Evolutionary conservation across 2,329 filamentous ascomycete genomes (phyloP), one percentile per base, ranked within the genome.

Genomic region (Myriosclerotinia curreyana): DNA sequence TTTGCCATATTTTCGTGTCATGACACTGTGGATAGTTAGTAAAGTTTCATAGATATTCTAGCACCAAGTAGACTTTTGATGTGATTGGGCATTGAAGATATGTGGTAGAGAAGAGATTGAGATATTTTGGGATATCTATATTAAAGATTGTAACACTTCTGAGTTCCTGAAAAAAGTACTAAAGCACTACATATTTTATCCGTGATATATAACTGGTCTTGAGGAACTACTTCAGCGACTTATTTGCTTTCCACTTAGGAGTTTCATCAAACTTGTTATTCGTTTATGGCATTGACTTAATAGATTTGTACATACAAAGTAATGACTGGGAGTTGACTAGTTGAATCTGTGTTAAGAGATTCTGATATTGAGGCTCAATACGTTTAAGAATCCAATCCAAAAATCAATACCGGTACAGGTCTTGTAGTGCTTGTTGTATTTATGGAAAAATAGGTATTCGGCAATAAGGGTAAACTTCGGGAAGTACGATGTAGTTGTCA

Each of bases 1-100:
- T 48, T 66, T 65, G 11, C 68, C 68, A 62, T 69, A 69, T 52
- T 66, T 68, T n/a, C 64, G 60, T 14, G 49, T 53, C 40, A 51
- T 60, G 2, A 28, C 17, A 64, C 61, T 63, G n/a, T 44, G 17
- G 11, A 12, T 6, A 42, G 20, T 63, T 36, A 63, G 52, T 22
- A 1, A 48, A 17, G 5, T 11, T n/a, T 31, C 7, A 20, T 36
- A 14, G 4, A 15, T 20, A 15, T 46, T 46, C 15, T 2, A 15
- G 12, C 15, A 7, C 17, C 20, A 12, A 25, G 17, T 20, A 48
- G 14, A 59, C n/a, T 17, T 17, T 17, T 20, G 8, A 31, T 36
- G 20, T 48, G 12, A 7, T 14, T n/a, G 4, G 12, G 28, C 8
- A 22, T 34, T 22, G 44, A 58, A 46, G 20, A n/a, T n/a, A n/a